Evolutionary conservation across 1,284 basidiomycete species (phyloP).

Genomic region (Tilletia setariae): DNA sequence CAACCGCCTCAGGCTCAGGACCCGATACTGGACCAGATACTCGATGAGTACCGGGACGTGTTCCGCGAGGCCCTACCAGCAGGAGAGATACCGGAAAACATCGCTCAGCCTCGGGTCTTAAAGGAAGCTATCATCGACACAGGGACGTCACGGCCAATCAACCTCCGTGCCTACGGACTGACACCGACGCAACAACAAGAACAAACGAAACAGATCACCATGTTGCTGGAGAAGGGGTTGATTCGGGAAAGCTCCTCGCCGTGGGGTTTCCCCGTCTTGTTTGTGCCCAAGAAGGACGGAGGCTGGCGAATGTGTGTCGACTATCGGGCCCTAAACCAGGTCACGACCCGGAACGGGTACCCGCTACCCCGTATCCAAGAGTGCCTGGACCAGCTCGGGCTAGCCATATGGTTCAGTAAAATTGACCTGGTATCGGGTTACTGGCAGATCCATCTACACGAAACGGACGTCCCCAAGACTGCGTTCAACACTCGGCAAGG

Average conservation of each 20-base stretch:
- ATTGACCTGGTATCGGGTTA: slow-evolving; percentile 46
- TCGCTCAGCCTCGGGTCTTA: neutral
- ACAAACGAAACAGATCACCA: neutral
- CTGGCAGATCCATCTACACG: neutral
- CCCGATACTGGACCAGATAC: neutral
- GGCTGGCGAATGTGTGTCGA: slow-evolving; percentile 57
- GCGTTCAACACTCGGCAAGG: neutral
- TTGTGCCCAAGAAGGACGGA: slow-evolving; percentile 60
- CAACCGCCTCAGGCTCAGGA: too few species aligned
- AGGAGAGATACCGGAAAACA: neutral
- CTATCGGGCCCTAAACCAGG: slow-evolving; percentile 57
- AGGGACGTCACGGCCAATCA: neutral
- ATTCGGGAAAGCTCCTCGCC: neutral
- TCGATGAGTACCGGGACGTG: neutral
- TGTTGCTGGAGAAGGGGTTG: neutral
- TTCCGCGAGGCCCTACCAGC: neutral
- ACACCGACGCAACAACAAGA: neutral
- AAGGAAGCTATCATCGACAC: neutral
- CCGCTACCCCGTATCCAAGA: slow-evolving; percentile 56
- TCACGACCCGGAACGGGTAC: slow-evolving; percentile 56
- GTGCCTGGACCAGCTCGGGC: slow-evolving; percentile 51
- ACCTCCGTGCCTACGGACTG: neutral
- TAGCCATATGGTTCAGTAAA: slow-evolving; percentile 53
- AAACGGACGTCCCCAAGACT: neutral
- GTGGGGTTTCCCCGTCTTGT: slow-evolving; percentile 53